A percentile compares a stretch with the other conserved stretches of the same genome.
These are phyloP conservation scores for Podaxis sp. DNA, from an alignment of 768 basidiomycete genomes.

Conservation along the genomic window DNA sequence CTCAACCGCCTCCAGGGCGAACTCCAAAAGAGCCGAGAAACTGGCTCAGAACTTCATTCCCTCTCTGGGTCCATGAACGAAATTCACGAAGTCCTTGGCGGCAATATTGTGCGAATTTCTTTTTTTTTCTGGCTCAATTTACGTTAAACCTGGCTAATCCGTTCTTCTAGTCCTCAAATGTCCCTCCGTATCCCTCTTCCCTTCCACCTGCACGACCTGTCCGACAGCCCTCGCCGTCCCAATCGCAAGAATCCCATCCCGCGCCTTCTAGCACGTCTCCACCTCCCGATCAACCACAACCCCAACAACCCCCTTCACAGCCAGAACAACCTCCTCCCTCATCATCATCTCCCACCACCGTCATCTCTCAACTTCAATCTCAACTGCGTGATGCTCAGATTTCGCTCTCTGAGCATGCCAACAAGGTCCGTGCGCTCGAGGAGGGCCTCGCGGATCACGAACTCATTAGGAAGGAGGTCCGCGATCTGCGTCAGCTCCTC, in stretches of 20 bases:
- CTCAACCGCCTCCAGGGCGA: slow-evolving; percentile 86
- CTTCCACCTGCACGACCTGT: slow-evolving; percentile 65
- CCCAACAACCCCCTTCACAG: slow-evolving; percentile 40
- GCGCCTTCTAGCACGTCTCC: slow-evolving; percentile 6
- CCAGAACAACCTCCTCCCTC: slow-evolving; percentile 20
- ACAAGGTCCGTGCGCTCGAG: slow-evolving; percentile 82
- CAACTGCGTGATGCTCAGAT: slow-evolving; percentile 85
- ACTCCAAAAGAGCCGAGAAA: slow-evolving; percentile 94
- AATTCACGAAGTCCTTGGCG: slow-evolving; percentile 90
- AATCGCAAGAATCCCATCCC: neutral
- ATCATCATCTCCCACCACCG: slow-evolving; percentile 21
- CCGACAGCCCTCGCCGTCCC: slow-evolving; percentile 22
- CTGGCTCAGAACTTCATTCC: slow-evolving; percentile 79
- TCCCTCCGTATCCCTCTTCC: slow-evolving; percentile 60
- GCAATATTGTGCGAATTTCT: slow-evolving; percentile 59
- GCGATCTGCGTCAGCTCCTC: slow-evolving; percentile 67
- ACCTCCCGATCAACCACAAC: slow-evolving; percentile 20
- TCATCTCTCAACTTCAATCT: slow-evolving; percentile 64
- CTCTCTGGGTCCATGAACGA: slow-evolving; percentile 81
- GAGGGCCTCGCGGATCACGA: slow-evolving; percentile 83
- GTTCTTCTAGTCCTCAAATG: slow-evolving; percentile 48
- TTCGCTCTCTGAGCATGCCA: slow-evolving; percentile 72
- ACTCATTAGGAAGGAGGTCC: slow-evolving; percentile 73
- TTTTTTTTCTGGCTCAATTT: neutral
- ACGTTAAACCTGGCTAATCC: neutral